Evolutionary conservation across 257 asterid genomes (phyloP).

Genomic region (Solanum clarkiae): DNA sequence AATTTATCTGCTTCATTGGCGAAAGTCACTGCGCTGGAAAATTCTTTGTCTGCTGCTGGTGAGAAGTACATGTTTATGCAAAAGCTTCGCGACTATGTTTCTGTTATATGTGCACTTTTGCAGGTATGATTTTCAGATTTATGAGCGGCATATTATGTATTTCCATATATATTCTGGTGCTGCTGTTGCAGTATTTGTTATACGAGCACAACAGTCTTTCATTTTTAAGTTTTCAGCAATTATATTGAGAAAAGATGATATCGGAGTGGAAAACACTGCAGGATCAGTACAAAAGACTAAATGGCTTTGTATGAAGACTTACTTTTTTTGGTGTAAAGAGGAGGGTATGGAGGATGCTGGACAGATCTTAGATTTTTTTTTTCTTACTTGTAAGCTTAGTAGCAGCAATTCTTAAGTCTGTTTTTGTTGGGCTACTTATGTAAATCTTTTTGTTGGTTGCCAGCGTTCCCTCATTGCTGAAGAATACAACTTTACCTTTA

Average conservation of each 20-base stretch:
- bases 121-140: slow-evolving; percentile 66
- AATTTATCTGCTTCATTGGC: slow-evolving; percentile 63
- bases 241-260: not conserved
- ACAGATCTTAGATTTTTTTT: too few species aligned
- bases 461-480: too few species aligned
- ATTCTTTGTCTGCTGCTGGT: slow-evolving; percentile 75
- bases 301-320: too few species aligned
- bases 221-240: not conserved
- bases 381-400: too few species aligned
- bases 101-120: slow-evolving; percentile 87
- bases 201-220: not conserved
- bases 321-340: too few species aligned
- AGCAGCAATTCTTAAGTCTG: too few species aligned
- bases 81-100: slow-evolving; percentile 95
- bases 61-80: slow-evolving; percentile 99
- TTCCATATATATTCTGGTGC: slow-evolving; percentile 4
- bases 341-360: too few species aligned
- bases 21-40: slow-evolving; percentile 60
- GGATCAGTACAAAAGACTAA: too few species aligned
- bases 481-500: too few species aligned
- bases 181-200: not conserved
- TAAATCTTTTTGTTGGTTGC: too few species aligned
- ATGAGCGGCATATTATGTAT: slow-evolving; percentile 3
- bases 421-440: too few species aligned
- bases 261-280: too few species aligned